phyloP scores from a whole-genome alignment of 2,329 filamentous ascomycete species.

The Epicoccum nigrum region DNA sequence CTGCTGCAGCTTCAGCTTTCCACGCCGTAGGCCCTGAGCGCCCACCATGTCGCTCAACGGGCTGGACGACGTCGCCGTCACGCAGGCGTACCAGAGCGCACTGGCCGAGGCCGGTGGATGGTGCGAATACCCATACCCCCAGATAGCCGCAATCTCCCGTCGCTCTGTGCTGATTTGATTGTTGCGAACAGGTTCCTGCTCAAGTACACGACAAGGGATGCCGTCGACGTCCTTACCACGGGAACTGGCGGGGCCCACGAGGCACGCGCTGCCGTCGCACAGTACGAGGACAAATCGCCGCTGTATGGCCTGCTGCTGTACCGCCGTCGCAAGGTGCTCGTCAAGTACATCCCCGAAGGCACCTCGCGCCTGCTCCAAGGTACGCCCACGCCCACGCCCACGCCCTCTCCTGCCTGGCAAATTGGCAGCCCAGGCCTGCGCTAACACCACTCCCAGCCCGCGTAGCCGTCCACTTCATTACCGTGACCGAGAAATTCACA shows the following conservation, averaged over 20 bases:
- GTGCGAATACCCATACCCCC: conserved; percentile 68
- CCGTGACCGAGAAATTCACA: conserved; percentile 70
- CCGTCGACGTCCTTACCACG: conserved; percentile 76
- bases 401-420: not conserved
- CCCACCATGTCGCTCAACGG: conserved; percentile 90
- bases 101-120: conserved; percentile 89
- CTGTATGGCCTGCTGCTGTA: conserved; percentile 93
- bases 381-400: conserved; percentile 48
- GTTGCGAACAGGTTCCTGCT: conserved; percentile 78
- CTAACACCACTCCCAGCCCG: conserved; percentile 66
- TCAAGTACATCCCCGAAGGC: conserved; percentile 91
- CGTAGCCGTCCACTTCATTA: conserved; percentile 72
- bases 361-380: conserved; percentile 93
- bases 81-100: conserved; percentile 82
- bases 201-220: conserved; percentile 88
- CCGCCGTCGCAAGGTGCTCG: conserved; percentile 83
- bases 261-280: conserved; percentile 75
- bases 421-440: not conserved
- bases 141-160: conserved; percentile 17
- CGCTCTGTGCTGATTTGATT: conserved; percentile 32
- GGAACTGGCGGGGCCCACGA: conserved; percentile 85
- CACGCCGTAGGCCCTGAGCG: conserved; percentile 9
- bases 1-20: conserved; percentile 11
- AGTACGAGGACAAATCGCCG: conserved; percentile 83
- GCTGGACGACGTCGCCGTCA: conserved; percentile 78